Percentiles rank a stretch among this genome's conserved stretches.
Conservation (phyloP, 2,329 filamentous ascomycete genomes). For the Ambrosiella xylebori region DNA sequence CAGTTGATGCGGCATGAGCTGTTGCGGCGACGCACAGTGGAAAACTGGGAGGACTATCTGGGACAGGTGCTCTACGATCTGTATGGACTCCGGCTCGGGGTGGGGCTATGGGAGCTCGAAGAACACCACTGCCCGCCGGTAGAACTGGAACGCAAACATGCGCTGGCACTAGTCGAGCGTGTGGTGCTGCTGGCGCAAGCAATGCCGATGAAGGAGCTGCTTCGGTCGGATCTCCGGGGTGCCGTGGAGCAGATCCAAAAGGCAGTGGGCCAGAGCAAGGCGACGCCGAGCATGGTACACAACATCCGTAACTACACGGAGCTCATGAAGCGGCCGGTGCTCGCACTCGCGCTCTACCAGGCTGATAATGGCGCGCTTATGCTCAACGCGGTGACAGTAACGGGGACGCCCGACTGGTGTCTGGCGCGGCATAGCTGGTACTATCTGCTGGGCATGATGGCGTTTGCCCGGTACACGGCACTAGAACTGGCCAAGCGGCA, state of each 20-base stretch:
- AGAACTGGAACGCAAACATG: slow-evolving; percentile 62
- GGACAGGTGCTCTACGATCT: slow-evolving; percentile 72
- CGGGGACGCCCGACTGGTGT: slow-evolving; percentile 44
- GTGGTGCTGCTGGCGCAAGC: slow-evolving; percentile 65
- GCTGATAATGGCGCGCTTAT: slow-evolving; percentile 64
- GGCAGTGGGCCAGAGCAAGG: slow-evolving; percentile 62
- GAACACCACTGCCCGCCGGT: slow-evolving; percentile 71
- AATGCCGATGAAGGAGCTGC: slow-evolving; percentile 76
- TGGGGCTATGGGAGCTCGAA: slow-evolving; percentile 45
- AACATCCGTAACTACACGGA: slow-evolving; percentile 71
- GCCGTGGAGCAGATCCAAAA: slow-evolving; percentile 90
- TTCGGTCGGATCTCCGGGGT: slow-evolving; percentile 76
- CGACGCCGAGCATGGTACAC: slow-evolving; percentile 63
- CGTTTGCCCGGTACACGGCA: slow-evolving; percentile 65
- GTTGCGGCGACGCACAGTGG: slow-evolving; percentile 54
- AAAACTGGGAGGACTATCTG: slow-evolving; percentile 74
- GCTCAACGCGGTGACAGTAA: slow-evolving; percentile 53
- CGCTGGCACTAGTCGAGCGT: slow-evolving; percentile 66
- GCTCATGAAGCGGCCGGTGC: slow-evolving; percentile 68
- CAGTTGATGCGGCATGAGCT: slow-evolving; percentile 80
- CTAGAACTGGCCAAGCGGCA: slow-evolving; percentile 56
- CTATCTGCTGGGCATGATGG: slow-evolving; percentile 75
- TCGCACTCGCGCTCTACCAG: slow-evolving; percentile 61
- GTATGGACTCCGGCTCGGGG: slow-evolving; percentile 61
- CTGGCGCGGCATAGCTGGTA: slow-evolving; percentile 79